phyloP scores from a whole-genome alignment of 1,284 basidiomycete species.

The Coniophora puteana region DNA sequence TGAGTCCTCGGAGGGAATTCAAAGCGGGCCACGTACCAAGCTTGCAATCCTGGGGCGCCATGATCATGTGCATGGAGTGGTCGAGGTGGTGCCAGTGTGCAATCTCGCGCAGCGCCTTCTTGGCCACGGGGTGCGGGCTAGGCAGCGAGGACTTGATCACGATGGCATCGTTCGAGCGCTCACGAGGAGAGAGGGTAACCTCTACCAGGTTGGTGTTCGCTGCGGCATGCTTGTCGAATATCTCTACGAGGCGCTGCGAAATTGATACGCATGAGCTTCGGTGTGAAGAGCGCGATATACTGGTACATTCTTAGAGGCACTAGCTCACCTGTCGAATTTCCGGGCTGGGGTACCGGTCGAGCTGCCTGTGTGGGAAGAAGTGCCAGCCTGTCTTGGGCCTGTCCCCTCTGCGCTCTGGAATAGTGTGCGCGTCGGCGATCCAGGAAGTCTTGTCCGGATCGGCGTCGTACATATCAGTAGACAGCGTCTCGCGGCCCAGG shows the following conservation, averaged over 20 bases:
- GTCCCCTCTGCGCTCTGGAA: constrained; percentile 13
- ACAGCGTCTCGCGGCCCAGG: constrained; percentile 17
- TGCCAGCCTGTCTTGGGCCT: constrained; percentile 20
- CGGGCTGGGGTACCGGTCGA: constrained; percentile 11
- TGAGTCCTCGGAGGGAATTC: not conserved
- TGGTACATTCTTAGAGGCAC: too few relatives aligned
- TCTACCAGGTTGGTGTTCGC: constrained; percentile 14
- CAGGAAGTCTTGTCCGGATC: constrained; percentile 16
- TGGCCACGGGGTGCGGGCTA: constrained; percentile 13
- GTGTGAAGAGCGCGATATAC: not conserved
- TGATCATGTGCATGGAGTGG: constrained; percentile 19
- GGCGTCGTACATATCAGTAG: constrained; percentile 15
- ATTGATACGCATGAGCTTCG: not conserved
- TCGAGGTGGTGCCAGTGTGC: constrained; percentile 15
- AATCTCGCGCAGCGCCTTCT: constrained; percentile 4
- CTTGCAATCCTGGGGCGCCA: constrained; percentile 21
- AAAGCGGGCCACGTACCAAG: constrained; percentile 10
- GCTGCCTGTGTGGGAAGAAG: constrained; percentile 22
- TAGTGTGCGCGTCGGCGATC: constrained; percentile 10
- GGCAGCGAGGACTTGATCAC: constrained; percentile 8
- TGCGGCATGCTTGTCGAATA: constrained; percentile 4
- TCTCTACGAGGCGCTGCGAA: not conserved
- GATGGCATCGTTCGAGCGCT: constrained; percentile 13
- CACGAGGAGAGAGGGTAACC: constrained; percentile 16
- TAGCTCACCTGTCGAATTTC: constrained; percentile 11